phyloP scores from a whole-genome alignment of 2,329 filamentous ascomycete species.

The Thermothelomyces thermophilus region DNA sequence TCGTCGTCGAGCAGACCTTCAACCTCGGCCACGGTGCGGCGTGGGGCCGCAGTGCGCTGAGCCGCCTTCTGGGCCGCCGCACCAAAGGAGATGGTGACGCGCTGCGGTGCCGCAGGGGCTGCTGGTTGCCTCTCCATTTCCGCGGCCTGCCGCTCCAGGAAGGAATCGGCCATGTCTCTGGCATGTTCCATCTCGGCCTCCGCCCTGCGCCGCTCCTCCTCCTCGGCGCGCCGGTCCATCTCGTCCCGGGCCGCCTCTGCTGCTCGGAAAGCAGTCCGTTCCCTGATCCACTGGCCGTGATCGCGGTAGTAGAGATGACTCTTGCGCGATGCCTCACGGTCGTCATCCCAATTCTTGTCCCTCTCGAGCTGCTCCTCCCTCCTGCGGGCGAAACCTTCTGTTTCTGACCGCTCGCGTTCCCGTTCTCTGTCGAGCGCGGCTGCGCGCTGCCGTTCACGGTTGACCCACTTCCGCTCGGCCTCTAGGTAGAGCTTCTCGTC shows the following conservation, averaged over 20 bases:
- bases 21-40: conserved; percentile 85
- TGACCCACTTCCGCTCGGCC: conserved; percentile 83
- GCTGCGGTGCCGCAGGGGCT: conserved; percentile 53
- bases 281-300: conserved; percentile 75
- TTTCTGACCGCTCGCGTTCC: conserved; percentile 71
- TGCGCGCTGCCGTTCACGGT: conserved; percentile 75
- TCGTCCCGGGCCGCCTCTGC: conserved; percentile 74
- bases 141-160: conserved; percentile 76
- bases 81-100: conserved; percentile 89
- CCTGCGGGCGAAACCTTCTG: conserved; percentile 56
- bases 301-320: conserved; percentile 81
- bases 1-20: conserved; percentile 94
- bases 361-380: conserved; percentile 62
- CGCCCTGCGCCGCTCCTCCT: conserved; percentile 64
- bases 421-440: conserved; percentile 81
- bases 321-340: conserved; percentile 68
- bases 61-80: conserved; percentile 71
- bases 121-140: conserved; percentile 54
- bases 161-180: conserved; percentile 79
- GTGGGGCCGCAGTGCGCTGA: conserved; percentile 50
- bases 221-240: conserved; percentile 72
- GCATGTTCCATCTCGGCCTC: conserved; percentile 70
- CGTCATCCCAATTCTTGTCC: conserved; percentile 77
- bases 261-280: conserved; percentile 64
- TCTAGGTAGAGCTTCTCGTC: conserved; percentile 76